Evolutionary conservation across 2,329 filamentous ascomycete species (phyloP).

Genomic region (Verticillium dahliae): DNA sequence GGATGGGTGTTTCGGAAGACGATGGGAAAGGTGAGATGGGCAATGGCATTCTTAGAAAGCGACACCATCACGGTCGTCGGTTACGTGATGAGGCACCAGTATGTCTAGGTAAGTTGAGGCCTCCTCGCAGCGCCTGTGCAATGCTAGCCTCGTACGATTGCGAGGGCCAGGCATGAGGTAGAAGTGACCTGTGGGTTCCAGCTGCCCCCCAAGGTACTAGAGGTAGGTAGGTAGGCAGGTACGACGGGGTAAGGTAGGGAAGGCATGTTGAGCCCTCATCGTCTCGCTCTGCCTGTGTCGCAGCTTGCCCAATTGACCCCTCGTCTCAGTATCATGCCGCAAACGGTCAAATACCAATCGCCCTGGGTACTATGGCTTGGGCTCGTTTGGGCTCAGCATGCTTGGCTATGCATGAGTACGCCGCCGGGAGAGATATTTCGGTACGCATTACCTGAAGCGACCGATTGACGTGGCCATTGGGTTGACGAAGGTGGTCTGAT

Average conservation of each 20-base stretch:
- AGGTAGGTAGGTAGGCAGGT: no score
- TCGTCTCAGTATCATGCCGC: neutral
- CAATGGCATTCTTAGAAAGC: neutral
- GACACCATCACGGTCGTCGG: neutral
- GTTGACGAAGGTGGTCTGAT: neutral
- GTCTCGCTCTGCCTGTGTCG: neutral
- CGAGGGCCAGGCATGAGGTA: no score
- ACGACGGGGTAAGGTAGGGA: no score
- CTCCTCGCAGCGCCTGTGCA: no score
- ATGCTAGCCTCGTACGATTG: no score
- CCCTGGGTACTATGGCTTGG: neutral
- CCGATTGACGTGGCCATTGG: neutral
- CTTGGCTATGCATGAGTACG: neutral
- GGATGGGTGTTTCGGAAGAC: neutral
- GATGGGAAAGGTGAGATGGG: neutral
- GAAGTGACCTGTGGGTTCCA: no score
- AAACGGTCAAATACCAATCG: neutral
- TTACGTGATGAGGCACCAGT: neutral
- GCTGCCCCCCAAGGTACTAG: no score
- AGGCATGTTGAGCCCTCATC: no score
- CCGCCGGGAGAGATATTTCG: neutral
- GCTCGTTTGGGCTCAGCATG: neutral
- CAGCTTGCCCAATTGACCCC: neutral
- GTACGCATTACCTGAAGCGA: neutral
- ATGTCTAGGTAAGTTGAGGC: no score